Percentiles rank a stretch among this genome's conserved stretches.
Conservation (phyloP, 176 grass and related monocot species). For the Musa acuminata region DNA sequence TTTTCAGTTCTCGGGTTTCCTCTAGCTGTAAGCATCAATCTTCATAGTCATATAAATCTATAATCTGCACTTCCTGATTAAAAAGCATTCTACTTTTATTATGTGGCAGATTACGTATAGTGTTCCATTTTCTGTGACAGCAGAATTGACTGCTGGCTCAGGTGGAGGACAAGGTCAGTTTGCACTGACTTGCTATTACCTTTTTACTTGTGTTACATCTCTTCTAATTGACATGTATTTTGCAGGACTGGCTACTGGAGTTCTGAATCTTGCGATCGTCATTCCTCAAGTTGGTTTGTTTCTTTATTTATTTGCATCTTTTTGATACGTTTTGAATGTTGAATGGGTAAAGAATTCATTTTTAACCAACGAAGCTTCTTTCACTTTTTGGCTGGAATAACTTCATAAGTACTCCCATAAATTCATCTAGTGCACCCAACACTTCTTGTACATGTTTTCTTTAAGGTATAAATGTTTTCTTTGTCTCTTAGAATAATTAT, state of each 20-base stretch:
- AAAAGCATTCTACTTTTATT: neutral
- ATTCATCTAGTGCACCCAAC: neutral
- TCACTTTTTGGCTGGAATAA: neutral
- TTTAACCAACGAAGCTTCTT: neutral
- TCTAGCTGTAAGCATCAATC: constrained; percentile 53
- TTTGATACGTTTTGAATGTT: neutral
- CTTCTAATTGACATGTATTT: neutral
- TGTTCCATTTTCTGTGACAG: constrained; percentile 87
- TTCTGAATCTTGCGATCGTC: constrained; percentile 89
- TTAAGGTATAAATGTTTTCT: neutral
- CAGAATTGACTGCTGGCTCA: constrained; percentile 71
- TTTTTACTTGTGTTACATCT: neutral
- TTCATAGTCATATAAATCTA: neutral
- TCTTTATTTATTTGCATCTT: neutral
- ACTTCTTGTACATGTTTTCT: neutral
- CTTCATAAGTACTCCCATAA: neutral
- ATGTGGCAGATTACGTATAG: constrained; percentile 75
- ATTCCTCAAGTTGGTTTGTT: constrained; percentile 58
- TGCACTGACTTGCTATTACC: neutral
- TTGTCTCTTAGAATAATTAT: neutral
- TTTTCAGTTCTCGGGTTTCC: constrained; percentile 93
- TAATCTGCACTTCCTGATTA: neutral
- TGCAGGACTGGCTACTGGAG: constrained; percentile 88
- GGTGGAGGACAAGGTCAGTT: constrained; percentile 93
- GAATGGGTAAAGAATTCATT: neutral